Base-by-base conservation (phyloP, 805 yeast genomes). In the Hemisphaericaspora nanyangensis region DNA sequence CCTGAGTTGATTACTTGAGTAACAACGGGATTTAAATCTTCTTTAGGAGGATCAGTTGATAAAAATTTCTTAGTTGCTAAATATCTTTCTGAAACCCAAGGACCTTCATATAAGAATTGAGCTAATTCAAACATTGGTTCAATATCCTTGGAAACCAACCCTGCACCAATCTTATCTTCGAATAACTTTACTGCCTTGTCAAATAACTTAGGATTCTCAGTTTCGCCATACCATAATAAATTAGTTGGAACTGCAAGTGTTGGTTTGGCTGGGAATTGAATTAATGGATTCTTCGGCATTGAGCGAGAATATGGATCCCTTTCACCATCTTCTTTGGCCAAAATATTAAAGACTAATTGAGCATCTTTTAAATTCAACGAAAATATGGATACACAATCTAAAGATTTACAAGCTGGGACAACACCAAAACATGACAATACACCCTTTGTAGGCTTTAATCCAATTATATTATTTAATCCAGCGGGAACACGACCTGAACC, bases 401-500 rank as follows among this genome's bases (percentile, higher is more conserved):
- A 73, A 1, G 96, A 87, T 59, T 83, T 86, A 65, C 99, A 91
- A 13, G 98, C 98, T 12, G 98, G 98, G 6, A 93, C 93, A n/a
- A 91, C 95, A 46, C 99, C 99, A 4, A 70, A 60, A 42, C 95
- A 80, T 7, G 95, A 85, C 51, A 91, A 82, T 1, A 79, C 79
- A 39, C 99, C 99, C 45, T 80, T 79, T 1, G 97, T 82, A 28
- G 99, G 98, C 63, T 91, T 91, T 49, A 93, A 75, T 16, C 98
- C 98, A 47, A 91, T 76, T 50, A 89, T 65, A 62, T 93, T 93
- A 73, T 91, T 91, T 48, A 91, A 71, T 22, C 89, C 91, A 18
- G 98, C 98, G 19, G 99, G 99, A 24, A 91, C 99, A 55, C 99
- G 78, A 30, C 97, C 97, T 5, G 96, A 87, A 17, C 99, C 99